These are phyloP conservation scores for Fusarium nematophilum DNA, from an alignment of 2,329 filamentous ascomycete genomes.

Conservation along the genomic window DNA sequence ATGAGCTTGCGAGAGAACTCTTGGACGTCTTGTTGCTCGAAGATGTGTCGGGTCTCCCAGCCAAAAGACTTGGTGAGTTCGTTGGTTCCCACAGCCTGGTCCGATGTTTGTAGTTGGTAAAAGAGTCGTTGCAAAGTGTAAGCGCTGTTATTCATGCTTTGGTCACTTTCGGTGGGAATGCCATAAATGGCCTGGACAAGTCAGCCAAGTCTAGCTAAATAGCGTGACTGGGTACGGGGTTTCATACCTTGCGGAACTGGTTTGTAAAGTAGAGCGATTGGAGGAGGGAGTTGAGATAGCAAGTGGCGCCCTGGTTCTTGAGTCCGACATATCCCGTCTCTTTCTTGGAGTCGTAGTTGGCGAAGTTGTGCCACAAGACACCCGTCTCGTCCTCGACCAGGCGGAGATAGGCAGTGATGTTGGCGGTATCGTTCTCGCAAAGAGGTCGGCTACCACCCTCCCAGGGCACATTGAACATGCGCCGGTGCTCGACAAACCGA, in stretches of 20 bases:
- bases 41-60: slow-evolving; percentile 97
- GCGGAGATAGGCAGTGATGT: slow-evolving; percentile 85
- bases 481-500: slow-evolving; percentile 89
- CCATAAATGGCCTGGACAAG: slow-evolving; percentile 84
- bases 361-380: slow-evolving; percentile 90
- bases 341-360: slow-evolving; percentile 98
- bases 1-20: slow-evolving; percentile 96
- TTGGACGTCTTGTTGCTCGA: slow-evolving; percentile 98
- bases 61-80: slow-evolving; percentile 97
- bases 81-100: slow-evolving; percentile 84
- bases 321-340: slow-evolving; percentile 97
- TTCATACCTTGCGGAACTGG: slow-evolving; percentile 84
- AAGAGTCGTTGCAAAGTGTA: slow-evolving; percentile 95
- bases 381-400: slow-evolving; percentile 89
- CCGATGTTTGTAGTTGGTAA: slow-evolving; percentile 91
- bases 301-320: slow-evolving; percentile 95
- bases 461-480: slow-evolving; percentile 83
- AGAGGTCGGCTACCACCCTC: slow-evolving; percentile 76
- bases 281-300: slow-evolving; percentile 86
- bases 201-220: slow-evolving; percentile 20
- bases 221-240: background rate
- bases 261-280: slow-evolving; percentile 91
- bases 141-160: slow-evolving; percentile 85
- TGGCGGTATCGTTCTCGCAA: slow-evolving; percentile 80
- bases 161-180: slow-evolving; percentile 90